Evolutionary conservation across 164 flowering plant genomes (phyloP).

Genomic region (Vitis vinifera): ASM3070453v1 NC_081815.1:1832501-1833000

Average conservation of each 20-base stretch:
- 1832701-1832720: constrained; percentile 71
- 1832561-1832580: too few relatives aligned
- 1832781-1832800: constrained; percentile 54
- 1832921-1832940: constrained; percentile 72
- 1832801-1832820: too few relatives aligned
- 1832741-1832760: constrained; percentile 86
- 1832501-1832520: too few relatives aligned
- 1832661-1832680: too few relatives aligned
- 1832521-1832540: too few relatives aligned
- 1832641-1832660: too few relatives aligned
- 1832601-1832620: too few relatives aligned
- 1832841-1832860: background rate
- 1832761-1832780: constrained; percentile 82
- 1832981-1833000: constrained; percentile 4
- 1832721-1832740: constrained; percentile 84
- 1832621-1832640: too few relatives aligned
- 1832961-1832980: constrained; percentile 68
- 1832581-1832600: too few relatives aligned
- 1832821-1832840: too few relatives aligned
- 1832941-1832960: constrained; percentile 95
- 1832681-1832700: constrained; percentile 9
- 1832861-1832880: too few relatives aligned
- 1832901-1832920: constrained; percentile 97
- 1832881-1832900: constrained; percentile 30
- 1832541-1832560: too few relatives aligned